Percentiles rank a stretch among this genome's conserved stretches.
phyloP scores from a whole-genome alignment of 106 monocot species.

The Acorus calamus region DNA sequence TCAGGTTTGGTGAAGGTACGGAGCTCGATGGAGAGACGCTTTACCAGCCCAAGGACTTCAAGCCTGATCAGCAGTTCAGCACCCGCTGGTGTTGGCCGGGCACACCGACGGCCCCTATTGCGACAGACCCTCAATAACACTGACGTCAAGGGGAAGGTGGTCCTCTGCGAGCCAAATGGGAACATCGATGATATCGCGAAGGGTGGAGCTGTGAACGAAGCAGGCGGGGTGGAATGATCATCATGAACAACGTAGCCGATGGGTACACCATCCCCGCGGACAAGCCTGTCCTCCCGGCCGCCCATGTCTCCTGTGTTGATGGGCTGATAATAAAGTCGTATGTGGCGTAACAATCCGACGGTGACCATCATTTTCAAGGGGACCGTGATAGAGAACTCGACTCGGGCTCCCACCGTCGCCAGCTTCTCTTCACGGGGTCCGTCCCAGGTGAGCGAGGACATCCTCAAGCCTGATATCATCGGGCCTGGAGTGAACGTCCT shows the following conservation, averaged over 20 bases:
- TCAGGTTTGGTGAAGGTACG: conserved; percentile 16
- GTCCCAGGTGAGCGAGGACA: conserved; percentile 12
- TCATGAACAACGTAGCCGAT: conserved; percentile 11
- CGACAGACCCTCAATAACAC: neutral
- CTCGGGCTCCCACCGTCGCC: conserved; percentile 13
- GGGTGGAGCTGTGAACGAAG: conserved; percentile 5
- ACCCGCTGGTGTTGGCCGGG: neutral
- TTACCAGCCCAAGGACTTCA: conserved; percentile 22
- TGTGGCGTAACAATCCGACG: conserved; percentile 1
- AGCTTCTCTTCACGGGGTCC: conserved; percentile 40
- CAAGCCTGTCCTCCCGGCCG: conserved; percentile 19
- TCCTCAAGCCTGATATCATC: conserved; percentile 38
- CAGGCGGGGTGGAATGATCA: conserved; percentile 26
- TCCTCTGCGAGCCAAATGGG: conserved; percentile 1
- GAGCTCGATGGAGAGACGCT: conserved; percentile 20
- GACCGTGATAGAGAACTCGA: neutral
- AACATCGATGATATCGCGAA: neutral
- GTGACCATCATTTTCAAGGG: conserved; percentile 10
- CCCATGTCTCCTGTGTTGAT: conserved; percentile 5
- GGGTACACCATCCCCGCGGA: conserved; percentile 13
- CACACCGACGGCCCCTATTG: neutral
- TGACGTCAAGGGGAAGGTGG: conserved; percentile 6
- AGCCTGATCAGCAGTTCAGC: neutral
- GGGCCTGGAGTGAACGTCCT: conserved; percentile 35
- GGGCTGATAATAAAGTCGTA: conserved; percentile 10